These are phyloP conservation scores for Chalara sp. DNA, from an alignment of 2,329 filamentous ascomycete species.

Conservation along the genomic window DNA sequence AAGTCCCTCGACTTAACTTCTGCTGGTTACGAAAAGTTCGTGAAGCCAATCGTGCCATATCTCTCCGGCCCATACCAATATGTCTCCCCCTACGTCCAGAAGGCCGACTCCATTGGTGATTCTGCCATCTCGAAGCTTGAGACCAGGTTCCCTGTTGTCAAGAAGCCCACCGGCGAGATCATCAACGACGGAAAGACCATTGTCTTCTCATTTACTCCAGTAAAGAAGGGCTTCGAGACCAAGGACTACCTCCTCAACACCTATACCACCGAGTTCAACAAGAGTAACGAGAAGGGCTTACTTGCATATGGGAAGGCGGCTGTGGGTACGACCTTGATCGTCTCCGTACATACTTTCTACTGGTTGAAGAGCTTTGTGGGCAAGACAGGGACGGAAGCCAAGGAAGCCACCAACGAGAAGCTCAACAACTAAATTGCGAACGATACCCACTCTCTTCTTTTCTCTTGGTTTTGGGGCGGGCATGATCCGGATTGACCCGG, in stretches of 20 bases:
- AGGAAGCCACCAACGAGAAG: conserved; percentile 46
- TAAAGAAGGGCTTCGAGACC: conserved; percentile 53
- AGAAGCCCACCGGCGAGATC: conserved; percentile 67
- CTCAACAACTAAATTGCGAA: conserved; percentile 1
- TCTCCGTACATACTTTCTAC: conserved; percentile 55
- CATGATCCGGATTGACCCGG: too few relatives aligned
- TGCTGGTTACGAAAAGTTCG: conserved; percentile 37
- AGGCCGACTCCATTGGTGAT: conserved; percentile 72
- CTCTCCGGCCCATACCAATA: conserved; percentile 74
- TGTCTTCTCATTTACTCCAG: conserved; percentile 46
- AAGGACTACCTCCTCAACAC: conserved; percentile 54
- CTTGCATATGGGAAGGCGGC: conserved; percentile 65
- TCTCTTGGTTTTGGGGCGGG: too few relatives aligned
- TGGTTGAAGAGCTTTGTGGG: conserved; percentile 41
- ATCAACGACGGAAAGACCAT: conserved; percentile 56
- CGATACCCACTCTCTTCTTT: too few relatives aligned
- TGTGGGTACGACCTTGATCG: conserved; percentile 58
- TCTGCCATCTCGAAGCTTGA: conserved; percentile 65
- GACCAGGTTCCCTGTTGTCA: conserved; percentile 63
- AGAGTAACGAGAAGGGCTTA: conserved; percentile 55
- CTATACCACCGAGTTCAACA: conserved; percentile 55
- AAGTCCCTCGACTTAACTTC: conserved; percentile 54
- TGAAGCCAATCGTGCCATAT: conserved; percentile 72
- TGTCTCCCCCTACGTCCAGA: conserved; percentile 76
- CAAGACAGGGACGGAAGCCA: conserved; percentile 55